Base-by-base conservation (phyloP, 495 filamentous ascomycete species). In the Xylaria scruposa region DNA sequence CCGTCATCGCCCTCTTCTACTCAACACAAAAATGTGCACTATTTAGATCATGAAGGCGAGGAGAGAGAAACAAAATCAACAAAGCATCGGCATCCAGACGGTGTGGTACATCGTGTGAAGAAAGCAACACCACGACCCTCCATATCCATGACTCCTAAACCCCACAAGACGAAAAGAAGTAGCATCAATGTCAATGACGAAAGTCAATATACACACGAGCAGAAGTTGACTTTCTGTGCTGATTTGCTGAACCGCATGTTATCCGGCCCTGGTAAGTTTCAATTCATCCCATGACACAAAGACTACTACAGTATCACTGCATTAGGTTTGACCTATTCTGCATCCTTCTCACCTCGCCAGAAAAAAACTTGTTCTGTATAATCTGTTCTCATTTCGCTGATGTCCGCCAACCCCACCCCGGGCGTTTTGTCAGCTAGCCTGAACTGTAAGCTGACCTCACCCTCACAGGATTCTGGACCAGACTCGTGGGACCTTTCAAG, bases 171-270 rank as follows among this genome's bases (percentile, higher is more conserved):
- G 2, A 82, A 82, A 26, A 81, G 74, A 26, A 40, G 71, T 2
- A 78, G 70, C 58, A 51, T 73, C 29, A 72, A 64, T 24, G 58
- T 67, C 4, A 40, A 24, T 5, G 78, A 73, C 7, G 76, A 73
- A 10, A 65, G 73, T 24, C 76, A 79, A 19, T 83, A 81, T 58
- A 79, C 81, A 0, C 71, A 83, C 0, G 80, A 83, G 21, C 78
- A 85, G 60, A 87, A 87, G 61, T 71, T 88, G n/a, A 79, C 79
- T 38, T 88, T 85, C 72, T 88, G 87, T 68, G 76, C 82, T 10
- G 84, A 86, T 54, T 78, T 88, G 4, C 74, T 88, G n/a, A 71
- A 73, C n/a, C 81, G 85, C 21, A 88, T 88, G 86, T 76, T 87
- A 1, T 84, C 82, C 36, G 86, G 86, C 0, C 86, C 86, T 62